Conservation (phyloP, 164 flowering plant species). For the Cinnamomum chago region DNA sequence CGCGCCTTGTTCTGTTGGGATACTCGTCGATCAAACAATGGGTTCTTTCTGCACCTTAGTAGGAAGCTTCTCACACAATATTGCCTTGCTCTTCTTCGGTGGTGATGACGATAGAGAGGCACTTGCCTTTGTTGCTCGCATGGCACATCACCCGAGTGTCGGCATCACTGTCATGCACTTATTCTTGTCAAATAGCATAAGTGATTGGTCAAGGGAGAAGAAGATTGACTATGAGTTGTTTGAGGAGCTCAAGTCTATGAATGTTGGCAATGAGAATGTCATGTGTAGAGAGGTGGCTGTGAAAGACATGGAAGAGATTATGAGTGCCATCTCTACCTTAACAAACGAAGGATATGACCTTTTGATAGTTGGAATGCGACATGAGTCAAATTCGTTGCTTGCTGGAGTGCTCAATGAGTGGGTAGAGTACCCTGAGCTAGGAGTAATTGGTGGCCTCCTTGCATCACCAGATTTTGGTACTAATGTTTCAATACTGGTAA, state of each 20-base stretch:
- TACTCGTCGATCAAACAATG: conserved; percentile 30
- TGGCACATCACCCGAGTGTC: conserved; percentile 19
- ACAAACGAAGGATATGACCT: conserved; percentile 23
- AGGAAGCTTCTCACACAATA: background rate
- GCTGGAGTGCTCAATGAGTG: conserved; percentile 30
- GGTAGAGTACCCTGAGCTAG: conserved; percentile 48
- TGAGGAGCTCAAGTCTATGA: background rate
- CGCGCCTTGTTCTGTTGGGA: conserved; percentile 44
- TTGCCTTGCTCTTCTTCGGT: conserved; percentile 17
- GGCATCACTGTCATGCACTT: conserved; percentile 4
- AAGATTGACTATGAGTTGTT: conserved; percentile 21
- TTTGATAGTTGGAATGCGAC: conserved; percentile 46
- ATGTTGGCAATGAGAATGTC: background rate
- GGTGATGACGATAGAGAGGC: conserved; percentile 53
- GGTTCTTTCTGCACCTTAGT: background rate
- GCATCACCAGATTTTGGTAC: conserved; percentile 27
- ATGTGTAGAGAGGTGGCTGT: conserved; percentile 26
- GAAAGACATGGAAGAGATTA: conserved; percentile 21
- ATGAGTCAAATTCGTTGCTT: conserved; percentile 15
- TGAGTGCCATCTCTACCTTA: conserved; percentile 4
- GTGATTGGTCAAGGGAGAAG: background rate
- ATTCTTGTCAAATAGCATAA: background rate
- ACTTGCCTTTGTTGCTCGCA: conserved; percentile 33
- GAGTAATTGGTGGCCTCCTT: conserved; percentile 44
- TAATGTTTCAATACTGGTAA: conserved; percentile 30